Conservation (phyloP, 768 basidiomycete genomes). For the Cubamyces lactineus region DNA sequence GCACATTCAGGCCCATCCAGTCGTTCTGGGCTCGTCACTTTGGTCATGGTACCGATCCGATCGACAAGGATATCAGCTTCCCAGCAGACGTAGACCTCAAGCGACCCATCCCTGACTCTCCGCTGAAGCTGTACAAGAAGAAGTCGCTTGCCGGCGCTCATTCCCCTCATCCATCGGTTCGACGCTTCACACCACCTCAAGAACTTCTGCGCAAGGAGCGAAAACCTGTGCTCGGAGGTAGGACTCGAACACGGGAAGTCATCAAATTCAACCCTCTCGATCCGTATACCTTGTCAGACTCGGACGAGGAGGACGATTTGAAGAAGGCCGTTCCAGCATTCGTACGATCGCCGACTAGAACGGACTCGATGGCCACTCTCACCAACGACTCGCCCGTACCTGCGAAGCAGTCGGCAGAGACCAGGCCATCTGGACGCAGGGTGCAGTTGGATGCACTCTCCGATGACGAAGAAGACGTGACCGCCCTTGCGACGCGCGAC, state of each 20-base stretch:
- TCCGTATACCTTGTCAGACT: conserved; percentile 26
- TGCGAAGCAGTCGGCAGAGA: background rate
- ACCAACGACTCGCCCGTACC: conserved; percentile 25
- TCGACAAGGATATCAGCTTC: conserved; percentile 34
- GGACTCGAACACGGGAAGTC: conserved; percentile 47
- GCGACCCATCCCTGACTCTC: conserved; percentile 19
- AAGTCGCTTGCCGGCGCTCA: conserved; percentile 17
- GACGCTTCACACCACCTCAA: conserved; percentile 22
- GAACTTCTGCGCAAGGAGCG: conserved; percentile 25
- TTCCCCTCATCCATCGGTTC: conserved; percentile 22
- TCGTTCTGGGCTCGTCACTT: conserved; percentile 54
- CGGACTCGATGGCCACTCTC: conserved; percentile 31
- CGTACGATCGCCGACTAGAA: conserved; percentile 24
- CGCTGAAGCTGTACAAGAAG: conserved; percentile 28
- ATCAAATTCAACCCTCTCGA: conserved; percentile 40
- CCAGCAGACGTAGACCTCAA: conserved; percentile 33
- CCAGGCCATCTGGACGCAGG: background rate
- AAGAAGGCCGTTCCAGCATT: conserved; percentile 22
- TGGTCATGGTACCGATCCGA: conserved; percentile 24
- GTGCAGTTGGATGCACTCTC: conserved; percentile 26
- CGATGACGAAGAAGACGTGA: conserved; percentile 38
- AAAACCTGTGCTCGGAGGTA: conserved; percentile 16
- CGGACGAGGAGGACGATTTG: conserved; percentile 40
- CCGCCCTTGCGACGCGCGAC: conserved; percentile 2
- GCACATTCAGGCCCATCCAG: conserved; percentile 55